Conservation (phyloP, 257 asterid species). For the Solanum arcanum region DNA sequence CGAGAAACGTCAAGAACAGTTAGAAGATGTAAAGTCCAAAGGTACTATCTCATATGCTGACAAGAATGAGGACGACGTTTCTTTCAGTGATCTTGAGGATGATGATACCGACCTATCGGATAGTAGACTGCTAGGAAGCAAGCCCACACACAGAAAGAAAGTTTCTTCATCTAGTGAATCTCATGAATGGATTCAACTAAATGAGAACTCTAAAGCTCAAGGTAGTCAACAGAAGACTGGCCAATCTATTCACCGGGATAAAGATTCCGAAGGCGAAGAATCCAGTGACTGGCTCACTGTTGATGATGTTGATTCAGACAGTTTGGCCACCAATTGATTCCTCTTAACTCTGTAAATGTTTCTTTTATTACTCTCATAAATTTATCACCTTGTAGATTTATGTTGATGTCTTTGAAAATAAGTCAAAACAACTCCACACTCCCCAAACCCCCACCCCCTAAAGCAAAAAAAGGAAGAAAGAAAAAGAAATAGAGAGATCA, state of each 20-base stretch:
- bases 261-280: conserved; percentile 69
- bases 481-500: background rate
- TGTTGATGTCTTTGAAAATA: background rate
- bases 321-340: conserved; percentile 27
- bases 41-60: conserved; percentile 1
- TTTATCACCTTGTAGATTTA: background rate
- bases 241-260: conserved; percentile 21
- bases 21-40: conserved; percentile 8
- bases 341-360: conserved; percentile 9
- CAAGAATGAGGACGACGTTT: conserved; percentile 40
- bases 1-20: conserved; percentile 9
- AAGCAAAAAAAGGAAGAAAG: background rate
- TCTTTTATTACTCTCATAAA: background rate
- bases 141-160: conserved; percentile 13
- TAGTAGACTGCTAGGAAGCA: conserved; percentile 7
- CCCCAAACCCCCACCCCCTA: background rate
- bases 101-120: conserved; percentile 29
- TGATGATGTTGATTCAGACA: conserved; percentile 51
- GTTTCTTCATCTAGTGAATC: conserved; percentile 23
- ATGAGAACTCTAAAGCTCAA: conserved; percentile 19
- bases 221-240: conserved; percentile 15
- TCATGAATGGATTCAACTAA: conserved; percentile 41
- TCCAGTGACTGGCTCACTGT: conserved; percentile 67
- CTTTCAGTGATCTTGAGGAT: conserved; percentile 72
- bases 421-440: background rate